phyloP scores from a whole-genome alignment of 2,329 filamentous ascomycete genomes.

The Talaromyces sp. region DNA sequence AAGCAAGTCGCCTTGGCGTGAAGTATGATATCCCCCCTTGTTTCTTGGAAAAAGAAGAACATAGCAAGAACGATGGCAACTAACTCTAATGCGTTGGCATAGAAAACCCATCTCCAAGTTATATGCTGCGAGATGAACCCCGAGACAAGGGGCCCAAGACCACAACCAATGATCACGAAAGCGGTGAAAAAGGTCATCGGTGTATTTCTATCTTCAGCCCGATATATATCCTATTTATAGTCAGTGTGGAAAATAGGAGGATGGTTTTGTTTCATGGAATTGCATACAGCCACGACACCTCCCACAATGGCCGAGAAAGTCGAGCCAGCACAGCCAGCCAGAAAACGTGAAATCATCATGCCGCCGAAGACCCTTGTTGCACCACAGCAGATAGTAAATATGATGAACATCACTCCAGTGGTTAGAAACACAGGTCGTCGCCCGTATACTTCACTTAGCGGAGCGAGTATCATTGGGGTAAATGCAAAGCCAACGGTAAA shows the following conservation, averaged over 20 bases:
- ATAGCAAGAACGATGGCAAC: constrained; percentile 57
- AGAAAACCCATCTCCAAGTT: constrained; percentile 45
- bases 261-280: too few species aligned
- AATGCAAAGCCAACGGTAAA: constrained; percentile 4
- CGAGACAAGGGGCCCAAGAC: constrained; percentile 41
- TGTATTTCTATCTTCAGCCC: constrained; percentile 65
- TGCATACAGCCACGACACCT: constrained; percentile 73
- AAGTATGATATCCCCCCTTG: constrained; percentile 46
- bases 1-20: too few species aligned
- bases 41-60: constrained; percentile 62
- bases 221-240: constrained; percentile 75
- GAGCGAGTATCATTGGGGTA: constrained; percentile 5
- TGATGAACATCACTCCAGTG: neutral
- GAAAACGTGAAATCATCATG: neutral
- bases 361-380: neutral
- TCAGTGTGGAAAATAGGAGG: too few species aligned
- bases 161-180: constrained; percentile 65
- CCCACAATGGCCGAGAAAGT: constrained; percentile 74
- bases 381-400: neutral
- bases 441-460: neutral
- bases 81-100: constrained; percentile 28
- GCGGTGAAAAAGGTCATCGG: constrained; percentile 78
- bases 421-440: constrained; percentile 8
- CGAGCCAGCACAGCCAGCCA: neutral
- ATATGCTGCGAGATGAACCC: constrained; percentile 36